Conservation (phyloP, 768 basidiomycete species). For the Panaeolus papilionaceus region DNA sequence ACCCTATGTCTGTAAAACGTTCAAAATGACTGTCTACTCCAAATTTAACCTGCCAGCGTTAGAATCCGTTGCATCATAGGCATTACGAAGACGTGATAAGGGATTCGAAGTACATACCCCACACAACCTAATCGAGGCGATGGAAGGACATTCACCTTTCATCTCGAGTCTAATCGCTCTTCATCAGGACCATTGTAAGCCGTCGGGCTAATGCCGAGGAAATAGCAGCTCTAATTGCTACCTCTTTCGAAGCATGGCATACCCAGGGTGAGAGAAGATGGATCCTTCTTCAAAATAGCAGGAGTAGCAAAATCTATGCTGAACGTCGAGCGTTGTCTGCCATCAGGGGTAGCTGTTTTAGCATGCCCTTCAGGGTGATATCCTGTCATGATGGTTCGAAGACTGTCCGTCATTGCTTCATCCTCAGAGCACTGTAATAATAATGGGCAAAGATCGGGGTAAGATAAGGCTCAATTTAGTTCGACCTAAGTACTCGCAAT, state of each 20-base stretch:
- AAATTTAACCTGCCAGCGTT: slow-evolving; percentile 2
- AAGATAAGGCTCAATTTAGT: slow-evolving; percentile 9
- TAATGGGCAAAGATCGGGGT: neutral
- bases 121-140: neutral
- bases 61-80: neutral
- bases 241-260: neutral
- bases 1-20: neutral
- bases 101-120: neutral
- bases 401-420: neutral
- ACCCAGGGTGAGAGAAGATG: slow-evolving; percentile 7
- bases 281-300: neutral
- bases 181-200: neutral
- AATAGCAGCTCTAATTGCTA: neutral
- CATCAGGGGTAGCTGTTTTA: neutral
- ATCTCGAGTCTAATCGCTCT: slow-evolving; percentile 1
- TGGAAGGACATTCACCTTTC: neutral
- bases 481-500: slow-evolving; percentile 1
- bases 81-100: neutral
- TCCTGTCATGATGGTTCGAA: neutral
- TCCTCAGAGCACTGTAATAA: neutral
- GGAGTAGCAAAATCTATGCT: neutral
- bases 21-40: neutral
- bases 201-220: slow-evolving; percentile 12
- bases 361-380: neutral
- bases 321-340: neutral